These are phyloP conservation scores for Ananas comosus DNA, from an alignment of 176 grass and related monocot genomes.

Conservation along the genomic window DNA sequence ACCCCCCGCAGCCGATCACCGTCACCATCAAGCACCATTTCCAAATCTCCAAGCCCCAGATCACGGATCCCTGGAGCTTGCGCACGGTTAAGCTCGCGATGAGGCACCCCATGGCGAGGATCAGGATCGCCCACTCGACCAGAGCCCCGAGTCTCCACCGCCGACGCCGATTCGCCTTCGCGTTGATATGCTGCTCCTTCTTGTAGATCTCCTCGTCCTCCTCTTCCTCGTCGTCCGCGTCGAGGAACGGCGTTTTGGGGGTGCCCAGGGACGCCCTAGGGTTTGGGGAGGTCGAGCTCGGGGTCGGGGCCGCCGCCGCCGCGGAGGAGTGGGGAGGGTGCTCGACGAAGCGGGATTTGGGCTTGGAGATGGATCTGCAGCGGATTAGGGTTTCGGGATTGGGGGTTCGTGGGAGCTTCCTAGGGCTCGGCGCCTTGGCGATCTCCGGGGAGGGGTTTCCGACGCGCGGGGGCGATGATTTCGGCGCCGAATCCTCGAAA, in stretches of 20 bases:
- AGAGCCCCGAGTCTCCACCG: slow-evolving; percentile 33
- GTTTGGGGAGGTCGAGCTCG: too few relatives aligned
- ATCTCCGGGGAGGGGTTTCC: too few relatives aligned
- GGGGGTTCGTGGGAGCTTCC: too few relatives aligned
- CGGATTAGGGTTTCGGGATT: too few relatives aligned
- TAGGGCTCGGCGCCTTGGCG: too few relatives aligned
- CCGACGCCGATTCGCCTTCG: slow-evolving; percentile 7
- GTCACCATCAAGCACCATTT: slow-evolving; percentile 88
- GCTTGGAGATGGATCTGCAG: too few relatives aligned
- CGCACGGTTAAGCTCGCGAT: slow-evolving; percentile 49
- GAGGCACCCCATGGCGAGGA: slow-evolving; percentile 58
- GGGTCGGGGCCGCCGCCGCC: too few relatives aligned
- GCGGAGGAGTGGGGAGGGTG: too few relatives aligned
- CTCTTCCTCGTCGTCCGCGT: slow-evolving; percentile 22
- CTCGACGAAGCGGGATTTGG: too few relatives aligned
- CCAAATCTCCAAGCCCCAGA: slow-evolving; percentile 83
- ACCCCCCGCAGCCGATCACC: slow-evolving; percentile 61
- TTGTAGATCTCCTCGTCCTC: slow-evolving; percentile 72
- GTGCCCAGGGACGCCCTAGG: too few relatives aligned
- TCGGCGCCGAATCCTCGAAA: too few relatives aligned
- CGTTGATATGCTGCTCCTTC: slow-evolving; percentile 10
- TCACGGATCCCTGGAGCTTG: slow-evolving; percentile 20
- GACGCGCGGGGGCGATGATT: too few relatives aligned
- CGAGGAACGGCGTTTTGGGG: neutral
- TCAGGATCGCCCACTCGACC: slow-evolving; percentile 41